phyloP scores from a whole-genome alignment of 345 rosid species.

The Eucalyptus camaldulensis region DNA sequence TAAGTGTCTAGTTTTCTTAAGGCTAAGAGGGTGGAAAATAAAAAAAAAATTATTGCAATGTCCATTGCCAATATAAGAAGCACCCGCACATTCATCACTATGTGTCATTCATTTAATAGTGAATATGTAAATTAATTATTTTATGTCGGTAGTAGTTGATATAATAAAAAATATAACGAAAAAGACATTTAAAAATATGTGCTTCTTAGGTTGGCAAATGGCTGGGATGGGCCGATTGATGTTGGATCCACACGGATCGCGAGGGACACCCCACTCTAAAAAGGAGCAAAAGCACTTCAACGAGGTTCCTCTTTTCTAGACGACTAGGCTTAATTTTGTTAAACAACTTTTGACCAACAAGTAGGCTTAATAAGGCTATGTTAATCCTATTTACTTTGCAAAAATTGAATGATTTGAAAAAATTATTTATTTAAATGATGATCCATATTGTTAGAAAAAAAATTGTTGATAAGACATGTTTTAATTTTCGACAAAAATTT shows the following conservation, averaged over 20 bases:
- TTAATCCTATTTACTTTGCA: too few relatives aligned
- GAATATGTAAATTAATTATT: not conserved
- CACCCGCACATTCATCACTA: not conserved
- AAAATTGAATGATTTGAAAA: too few relatives aligned
- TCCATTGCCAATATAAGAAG: not conserved
- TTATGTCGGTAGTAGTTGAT: not conserved
- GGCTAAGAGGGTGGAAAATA: not conserved
- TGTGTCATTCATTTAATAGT: not conserved
- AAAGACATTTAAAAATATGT: not conserved
- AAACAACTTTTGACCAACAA: not conserved
- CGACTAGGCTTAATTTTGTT: not conserved
- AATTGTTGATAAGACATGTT: fast-evolving
- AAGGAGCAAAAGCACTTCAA: not conserved
- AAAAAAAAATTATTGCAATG: not conserved
- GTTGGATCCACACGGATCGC: not conserved
- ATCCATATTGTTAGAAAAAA: fast-evolving
- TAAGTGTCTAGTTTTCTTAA: not conserved
- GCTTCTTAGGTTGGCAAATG: not conserved
- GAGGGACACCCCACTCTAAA: not conserved
- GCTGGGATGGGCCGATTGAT: not conserved
- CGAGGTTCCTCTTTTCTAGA: not conserved
- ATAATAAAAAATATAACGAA: not conserved
- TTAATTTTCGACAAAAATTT: too few relatives aligned
- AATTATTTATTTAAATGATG: too few relatives aligned
- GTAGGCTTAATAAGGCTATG: not conserved